Percentiles rank a stretch among this genome's conserved stretches.
These are phyloP conservation scores for Pleurotus salmoneostramineus DNA, from an alignment of 768 basidiomycete genomes.

Conservation along the genomic window DNA sequence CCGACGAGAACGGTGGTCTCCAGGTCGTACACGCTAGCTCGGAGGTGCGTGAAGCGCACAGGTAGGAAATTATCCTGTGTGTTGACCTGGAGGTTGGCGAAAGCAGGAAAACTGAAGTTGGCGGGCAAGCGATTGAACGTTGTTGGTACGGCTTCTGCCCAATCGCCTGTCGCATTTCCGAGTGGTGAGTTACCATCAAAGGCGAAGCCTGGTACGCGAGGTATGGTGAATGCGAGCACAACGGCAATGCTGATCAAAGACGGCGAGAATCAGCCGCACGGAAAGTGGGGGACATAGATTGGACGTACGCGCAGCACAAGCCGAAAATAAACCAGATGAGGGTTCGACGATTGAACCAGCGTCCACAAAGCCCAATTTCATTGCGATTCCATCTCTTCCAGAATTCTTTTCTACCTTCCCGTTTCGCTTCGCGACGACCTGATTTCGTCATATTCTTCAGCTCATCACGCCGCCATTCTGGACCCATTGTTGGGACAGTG, in stretches of 20 bases:
- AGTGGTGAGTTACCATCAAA: slow-evolving; percentile 62
- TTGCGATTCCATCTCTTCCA: slow-evolving; percentile 80
- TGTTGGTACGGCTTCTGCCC: slow-evolving; percentile 51
- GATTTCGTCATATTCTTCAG: slow-evolving; percentile 73
- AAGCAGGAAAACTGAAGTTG: slow-evolving; percentile 87
- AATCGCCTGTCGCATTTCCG: slow-evolving; percentile 50
- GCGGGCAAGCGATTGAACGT: slow-evolving; percentile 75
- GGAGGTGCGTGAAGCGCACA: slow-evolving; percentile 63
- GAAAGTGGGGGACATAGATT: neutral
- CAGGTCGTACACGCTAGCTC: slow-evolving; percentile 69
- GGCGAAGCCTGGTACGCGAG: slow-evolving; percentile 72
- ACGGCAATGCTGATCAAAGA: slow-evolving; percentile 49
- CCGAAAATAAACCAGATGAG: slow-evolving; percentile 69
- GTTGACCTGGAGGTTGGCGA: slow-evolving; percentile 72
- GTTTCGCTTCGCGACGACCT: slow-evolving; percentile 59
- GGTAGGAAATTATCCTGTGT: slow-evolving; percentile 76
- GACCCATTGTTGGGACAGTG: slow-evolving; percentile 86
- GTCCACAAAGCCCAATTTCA: slow-evolving; percentile 76
- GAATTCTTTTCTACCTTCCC: slow-evolving; percentile 46
- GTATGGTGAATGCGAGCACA: slow-evolving; percentile 74
- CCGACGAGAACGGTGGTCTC: slow-evolving; percentile 63
- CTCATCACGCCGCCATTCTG: slow-evolving; percentile 86
- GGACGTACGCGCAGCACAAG: slow-evolving; percentile 49
- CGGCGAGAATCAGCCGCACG: neutral
- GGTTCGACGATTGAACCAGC: slow-evolving; percentile 69